A percentile compares a stretch with the other conserved stretches of the same genome.
Evolutionary conservation across 345 rosid genomes (phyloP).

Genomic region (Bruguiera parviflora): DNA sequence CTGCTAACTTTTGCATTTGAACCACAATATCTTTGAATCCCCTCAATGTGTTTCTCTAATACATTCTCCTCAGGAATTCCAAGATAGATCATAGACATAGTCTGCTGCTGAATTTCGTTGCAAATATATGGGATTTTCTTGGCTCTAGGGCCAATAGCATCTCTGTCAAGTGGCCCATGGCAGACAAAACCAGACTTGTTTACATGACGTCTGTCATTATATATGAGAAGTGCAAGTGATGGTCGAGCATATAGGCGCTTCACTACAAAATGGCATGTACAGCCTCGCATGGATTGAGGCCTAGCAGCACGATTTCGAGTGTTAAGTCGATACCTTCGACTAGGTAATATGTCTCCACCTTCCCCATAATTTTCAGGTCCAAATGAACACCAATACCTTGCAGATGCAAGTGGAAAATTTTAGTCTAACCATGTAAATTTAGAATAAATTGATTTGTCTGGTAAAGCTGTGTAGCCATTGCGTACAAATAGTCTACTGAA

Average conservation of each 20-base stretch:
- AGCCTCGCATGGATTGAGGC: conserved; percentile 98
- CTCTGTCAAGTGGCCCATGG: conserved; percentile 95
- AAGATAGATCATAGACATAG: conserved; percentile 96
- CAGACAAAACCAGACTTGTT: conserved; percentile 85
- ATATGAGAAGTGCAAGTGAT: conserved; percentile 67
- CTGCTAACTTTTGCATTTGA: conserved; percentile 60
- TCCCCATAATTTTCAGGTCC: conserved; percentile 99
- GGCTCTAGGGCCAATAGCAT: conserved; percentile 97
- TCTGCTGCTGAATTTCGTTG: conserved; percentile 80
- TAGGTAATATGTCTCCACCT: conserved; percentile 84
- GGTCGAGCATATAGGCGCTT: conserved; percentile 85
- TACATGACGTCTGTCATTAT: conserved; percentile 79
- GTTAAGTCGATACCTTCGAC: conserved; percentile 82
- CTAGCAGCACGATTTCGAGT: conserved; percentile 86
- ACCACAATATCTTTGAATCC: conserved; percentile 82
- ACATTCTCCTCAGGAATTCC: conserved; percentile 96
- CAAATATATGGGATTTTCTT: conserved; percentile 84
- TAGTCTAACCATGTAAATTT: neutral
- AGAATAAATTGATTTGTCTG: neutral
- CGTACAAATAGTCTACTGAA: no score
- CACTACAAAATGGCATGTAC: conserved; percentile 82
- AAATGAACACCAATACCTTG: conserved; percentile 95
- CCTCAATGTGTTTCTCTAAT: conserved; percentile 92
- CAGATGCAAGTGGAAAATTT: neutral
- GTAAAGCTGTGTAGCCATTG: neutral